Conservation (phyloP, 805 yeast genomes). For the Kluyveromyces wickerhamii region DNA sequence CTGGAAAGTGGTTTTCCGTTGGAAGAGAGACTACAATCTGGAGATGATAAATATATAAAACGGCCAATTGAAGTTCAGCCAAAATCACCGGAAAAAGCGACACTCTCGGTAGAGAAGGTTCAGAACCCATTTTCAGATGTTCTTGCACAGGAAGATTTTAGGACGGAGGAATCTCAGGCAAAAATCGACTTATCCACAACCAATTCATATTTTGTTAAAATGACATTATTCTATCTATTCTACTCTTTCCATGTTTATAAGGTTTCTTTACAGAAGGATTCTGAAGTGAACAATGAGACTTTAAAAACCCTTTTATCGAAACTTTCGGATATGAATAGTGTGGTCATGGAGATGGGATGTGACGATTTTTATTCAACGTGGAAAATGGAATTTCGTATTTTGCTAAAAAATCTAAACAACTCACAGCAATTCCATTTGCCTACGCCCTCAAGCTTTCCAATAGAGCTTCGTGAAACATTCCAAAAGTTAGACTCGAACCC, state of each 20-base stretch:
- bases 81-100: background rate
- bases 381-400: conserved; percentile 15
- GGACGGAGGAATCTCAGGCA: background rate
- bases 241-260: conserved; percentile 21
- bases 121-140: background rate
- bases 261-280: conserved; percentile 9
- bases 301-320: background rate
- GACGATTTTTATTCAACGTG: conserved; percentile 18
- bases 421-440: conserved; percentile 23
- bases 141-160: background rate
- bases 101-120: background rate
- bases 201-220: conserved; percentile 15
- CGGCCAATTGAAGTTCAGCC: background rate
- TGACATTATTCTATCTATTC: conserved; percentile 24
- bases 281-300: conserved; percentile 3
- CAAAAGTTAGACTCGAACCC: conserved; percentile 15
- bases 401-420: conserved; percentile 10
- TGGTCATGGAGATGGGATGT: no score
- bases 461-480: conserved; percentile 13
- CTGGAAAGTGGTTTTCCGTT: conserved; percentile 3
- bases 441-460: conserved; percentile 22
- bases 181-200: background rate
- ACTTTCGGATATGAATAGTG: background rate
- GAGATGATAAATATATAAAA: background rate
- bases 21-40: background rate